Conservation (phyloP, 2,329 filamentous ascomycete species). For the Leptosphaerulina australis region DNA sequence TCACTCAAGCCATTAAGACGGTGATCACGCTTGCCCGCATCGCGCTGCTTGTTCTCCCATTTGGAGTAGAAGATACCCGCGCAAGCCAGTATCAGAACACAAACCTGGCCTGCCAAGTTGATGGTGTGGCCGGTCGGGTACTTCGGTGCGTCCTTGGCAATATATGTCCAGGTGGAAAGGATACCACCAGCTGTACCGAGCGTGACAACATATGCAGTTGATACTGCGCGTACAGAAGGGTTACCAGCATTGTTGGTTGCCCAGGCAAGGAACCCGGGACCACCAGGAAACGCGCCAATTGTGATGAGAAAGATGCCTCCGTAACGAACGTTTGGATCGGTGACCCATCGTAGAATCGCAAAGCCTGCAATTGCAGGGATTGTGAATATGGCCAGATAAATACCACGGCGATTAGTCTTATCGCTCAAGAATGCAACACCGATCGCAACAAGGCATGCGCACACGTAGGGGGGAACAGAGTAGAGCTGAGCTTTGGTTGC, state of each 20-base stretch:
- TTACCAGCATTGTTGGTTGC: conserved; percentile 65
- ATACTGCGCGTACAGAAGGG: conserved; percentile 62
- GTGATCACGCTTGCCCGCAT: conserved; percentile 56
- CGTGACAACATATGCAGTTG: conserved; percentile 68
- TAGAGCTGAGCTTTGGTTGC: conserved; percentile 48
- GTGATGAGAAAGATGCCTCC: conserved; percentile 63
- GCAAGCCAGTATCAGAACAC: conserved; percentile 53
- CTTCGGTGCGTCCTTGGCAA: conserved; percentile 62
- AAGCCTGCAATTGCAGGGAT: conserved; percentile 59
- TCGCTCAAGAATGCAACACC: conserved; percentile 46
- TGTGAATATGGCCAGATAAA: conserved; percentile 47
- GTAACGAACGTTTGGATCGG: conserved; percentile 61
- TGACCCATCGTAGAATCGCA: conserved; percentile 60
- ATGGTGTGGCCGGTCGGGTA: conserved; percentile 76
- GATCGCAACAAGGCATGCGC: conserved; percentile 46
- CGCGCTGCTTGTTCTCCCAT: conserved; percentile 60
- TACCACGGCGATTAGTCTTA: conserved; percentile 47
- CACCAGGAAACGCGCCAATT: conserved; percentile 63
- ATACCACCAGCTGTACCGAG: conserved; percentile 66
- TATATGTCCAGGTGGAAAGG: conserved; percentile 63
- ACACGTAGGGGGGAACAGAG: conserved; percentile 49
- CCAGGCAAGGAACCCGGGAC: conserved; percentile 64
- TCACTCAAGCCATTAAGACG: conserved; percentile 58
- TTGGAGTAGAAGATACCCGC: conserved; percentile 60
- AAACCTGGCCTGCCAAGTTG: conserved; percentile 60